phyloP scores from a whole-genome alignment of 1,284 basidiomycete genomes.

The Marasmius oreades region DNA sequence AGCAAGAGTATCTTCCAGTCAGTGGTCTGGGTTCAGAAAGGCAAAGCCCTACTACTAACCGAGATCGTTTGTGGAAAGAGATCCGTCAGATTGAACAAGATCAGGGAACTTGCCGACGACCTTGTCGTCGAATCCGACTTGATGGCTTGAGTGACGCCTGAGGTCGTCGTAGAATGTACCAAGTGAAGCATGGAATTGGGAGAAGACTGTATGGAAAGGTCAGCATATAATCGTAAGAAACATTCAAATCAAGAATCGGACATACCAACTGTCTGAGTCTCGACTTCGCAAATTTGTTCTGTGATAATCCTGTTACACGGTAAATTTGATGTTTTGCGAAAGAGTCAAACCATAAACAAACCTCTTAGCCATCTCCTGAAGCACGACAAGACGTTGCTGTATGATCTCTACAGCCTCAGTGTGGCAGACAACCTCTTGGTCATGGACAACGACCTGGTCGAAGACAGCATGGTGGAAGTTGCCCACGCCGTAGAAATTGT shows the following conservation, averaged over 20 bases:
- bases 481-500: slow-evolving; percentile 36
- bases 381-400: slow-evolving; percentile 37
- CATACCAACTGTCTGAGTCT: background rate
- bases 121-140: background rate
- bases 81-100: background rate
- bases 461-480: slow-evolving; percentile 36
- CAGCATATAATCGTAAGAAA: background rate
- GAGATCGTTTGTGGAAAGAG: background rate
- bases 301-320: background rate
- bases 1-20: background rate
- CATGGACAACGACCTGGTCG: slow-evolving; percentile 28
- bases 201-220: slow-evolving; percentile 1
- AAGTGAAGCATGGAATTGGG: background rate
- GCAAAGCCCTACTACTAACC: slow-evolving; percentile 3
- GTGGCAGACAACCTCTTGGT: slow-evolving; percentile 16
- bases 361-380: slow-evolving; percentile 36
- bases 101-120: background rate
- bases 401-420: slow-evolving; percentile 23
- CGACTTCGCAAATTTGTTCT: background rate
- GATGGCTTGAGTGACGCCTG: background rate
- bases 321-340: no score
- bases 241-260: background rate
- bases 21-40: background rate
- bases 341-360: no score
- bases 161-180: background rate